Conservation (phyloP, 2,329 filamentous ascomycete species). For the Sporothrix luriei region DNA sequence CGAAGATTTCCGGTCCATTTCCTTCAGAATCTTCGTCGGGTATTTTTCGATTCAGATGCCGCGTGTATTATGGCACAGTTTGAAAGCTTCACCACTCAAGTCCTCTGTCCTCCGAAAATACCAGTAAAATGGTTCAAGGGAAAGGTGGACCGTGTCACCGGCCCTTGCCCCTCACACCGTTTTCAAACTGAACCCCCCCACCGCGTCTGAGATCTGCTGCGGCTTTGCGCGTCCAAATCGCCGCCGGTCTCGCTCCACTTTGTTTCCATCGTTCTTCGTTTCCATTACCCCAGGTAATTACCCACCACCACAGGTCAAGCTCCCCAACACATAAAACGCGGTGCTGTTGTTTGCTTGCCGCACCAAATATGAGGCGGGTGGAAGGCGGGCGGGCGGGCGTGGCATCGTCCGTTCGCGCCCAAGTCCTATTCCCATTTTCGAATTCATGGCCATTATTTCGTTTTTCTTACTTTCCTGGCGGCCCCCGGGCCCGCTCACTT, state of each 20-base stretch:
- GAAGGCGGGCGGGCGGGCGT: conserved; percentile 9
- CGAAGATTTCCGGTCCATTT: neutral
- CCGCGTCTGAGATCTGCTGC: neutral
- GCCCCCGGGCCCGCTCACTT: conserved; percentile 20
- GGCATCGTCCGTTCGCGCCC: conserved; percentile 12
- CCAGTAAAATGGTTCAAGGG: no score
- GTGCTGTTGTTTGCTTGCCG: conserved; percentile 8
- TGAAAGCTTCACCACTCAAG: no score
- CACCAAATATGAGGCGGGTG: conserved; percentile 4
- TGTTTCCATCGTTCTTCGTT: neutral
- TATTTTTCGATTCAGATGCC: conserved; percentile 2
- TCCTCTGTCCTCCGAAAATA: no score
- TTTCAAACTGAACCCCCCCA: neutral
- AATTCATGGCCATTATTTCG: neutral
- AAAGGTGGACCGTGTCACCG: neutral
- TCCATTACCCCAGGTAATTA: conserved; percentile 29
- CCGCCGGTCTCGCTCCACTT: neutral
- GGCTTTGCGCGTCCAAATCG: neutral
- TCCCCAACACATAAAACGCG: neutral
- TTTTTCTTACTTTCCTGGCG: neutral
- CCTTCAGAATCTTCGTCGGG: neutral
- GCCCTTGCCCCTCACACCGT: conserved; percentile 8
- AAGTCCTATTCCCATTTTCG: neutral
- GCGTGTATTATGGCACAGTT: neutral
- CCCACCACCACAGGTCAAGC: neutral